These are phyloP conservation scores for Claviceps arundinis DNA, from an alignment of 2,329 filamentous ascomycete species.

Conservation along the genomic window DNA sequence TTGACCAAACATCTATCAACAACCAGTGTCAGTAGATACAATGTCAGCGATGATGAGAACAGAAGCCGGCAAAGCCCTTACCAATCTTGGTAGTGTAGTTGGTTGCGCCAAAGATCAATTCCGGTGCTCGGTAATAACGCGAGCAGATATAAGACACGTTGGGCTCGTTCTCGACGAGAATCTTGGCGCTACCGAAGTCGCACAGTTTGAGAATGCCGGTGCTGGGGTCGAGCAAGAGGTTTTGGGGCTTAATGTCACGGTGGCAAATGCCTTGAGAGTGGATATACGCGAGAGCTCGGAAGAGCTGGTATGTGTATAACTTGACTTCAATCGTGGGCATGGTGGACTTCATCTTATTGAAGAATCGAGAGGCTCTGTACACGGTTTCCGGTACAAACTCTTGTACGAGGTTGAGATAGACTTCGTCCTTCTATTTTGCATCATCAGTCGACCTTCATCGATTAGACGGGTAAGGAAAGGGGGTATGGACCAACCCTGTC, in stretches of 20 bases:
- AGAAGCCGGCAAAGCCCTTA: slow-evolving; percentile 33
- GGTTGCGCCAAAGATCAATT: slow-evolving; percentile 95
- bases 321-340: slow-evolving; percentile 99
- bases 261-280: slow-evolving; percentile 99
- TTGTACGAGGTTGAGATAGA: slow-evolving; percentile 95
- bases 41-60: background rate
- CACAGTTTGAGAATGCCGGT: slow-evolving; percentile 92
- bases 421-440: slow-evolving; percentile 70
- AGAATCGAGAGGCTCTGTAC: slow-evolving; percentile 93
- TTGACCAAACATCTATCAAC: slow-evolving; percentile 87
- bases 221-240: slow-evolving; percentile 81
- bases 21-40: slow-evolving; percentile 16
- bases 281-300: slow-evolving; percentile 95
- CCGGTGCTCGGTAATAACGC: slow-evolving; percentile 92
- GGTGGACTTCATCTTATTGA: slow-evolving; percentile 99
- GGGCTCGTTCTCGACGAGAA: slow-evolving; percentile 94
- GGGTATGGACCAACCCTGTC: slow-evolving; percentile 57
- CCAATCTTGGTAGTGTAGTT: slow-evolving; percentile 99
- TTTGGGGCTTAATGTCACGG: slow-evolving; percentile 97
- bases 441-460: background rate
- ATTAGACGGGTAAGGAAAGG: background rate
- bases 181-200: slow-evolving; percentile 98
- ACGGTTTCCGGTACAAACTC: slow-evolving; percentile 98
- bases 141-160: slow-evolving; percentile 99
- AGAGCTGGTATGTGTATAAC: slow-evolving; percentile 98